Conservation (phyloP, 805 yeast species). For the Zygosaccharomyces lentus region DNA sequence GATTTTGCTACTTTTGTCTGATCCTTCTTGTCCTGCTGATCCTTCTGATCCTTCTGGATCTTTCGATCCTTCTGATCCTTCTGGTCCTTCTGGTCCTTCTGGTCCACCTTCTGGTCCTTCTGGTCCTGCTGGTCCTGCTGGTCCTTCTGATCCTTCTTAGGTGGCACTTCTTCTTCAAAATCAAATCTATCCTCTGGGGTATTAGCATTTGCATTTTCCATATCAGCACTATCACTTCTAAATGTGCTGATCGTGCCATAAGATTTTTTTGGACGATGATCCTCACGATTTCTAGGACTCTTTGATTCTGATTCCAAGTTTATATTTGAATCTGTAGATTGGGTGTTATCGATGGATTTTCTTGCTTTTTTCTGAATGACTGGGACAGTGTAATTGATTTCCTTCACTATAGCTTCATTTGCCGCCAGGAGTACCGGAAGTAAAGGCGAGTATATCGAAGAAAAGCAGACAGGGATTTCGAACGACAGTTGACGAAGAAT, state of each 20-base stretch:
- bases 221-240: slow-evolving; percentile 30
- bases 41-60: no score
- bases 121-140: neutral
- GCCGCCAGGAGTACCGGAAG: slow-evolving; percentile 16
- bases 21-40: neutral
- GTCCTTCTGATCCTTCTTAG: neutral
- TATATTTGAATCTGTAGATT: neutral
- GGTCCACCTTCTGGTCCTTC: neutral
- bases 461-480: slow-evolving; percentile 23
- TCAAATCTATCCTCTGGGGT: slow-evolving; percentile 2
- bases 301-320: neutral
- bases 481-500: slow-evolving; percentile 10
- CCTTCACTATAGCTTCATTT: slow-evolving; percentile 21
- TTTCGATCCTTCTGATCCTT: neutral
- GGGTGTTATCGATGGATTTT: neutral
- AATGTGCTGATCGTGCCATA: slow-evolving; percentile 33
- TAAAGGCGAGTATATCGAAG: slow-evolving; percentile 26
- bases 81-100: neutral
- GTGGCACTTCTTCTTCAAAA: neutral
- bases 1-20: neutral
- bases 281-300: slow-evolving; percentile 1
- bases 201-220: slow-evolving; percentile 12
- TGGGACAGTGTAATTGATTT: slow-evolving; percentile 9
- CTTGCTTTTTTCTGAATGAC: neutral
- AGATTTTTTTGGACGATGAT: slow-evolving; percentile 23